Base-by-base conservation (phyloP, 345 rosid genomes). In the Psidium friedrichsthalianum region DNA sequence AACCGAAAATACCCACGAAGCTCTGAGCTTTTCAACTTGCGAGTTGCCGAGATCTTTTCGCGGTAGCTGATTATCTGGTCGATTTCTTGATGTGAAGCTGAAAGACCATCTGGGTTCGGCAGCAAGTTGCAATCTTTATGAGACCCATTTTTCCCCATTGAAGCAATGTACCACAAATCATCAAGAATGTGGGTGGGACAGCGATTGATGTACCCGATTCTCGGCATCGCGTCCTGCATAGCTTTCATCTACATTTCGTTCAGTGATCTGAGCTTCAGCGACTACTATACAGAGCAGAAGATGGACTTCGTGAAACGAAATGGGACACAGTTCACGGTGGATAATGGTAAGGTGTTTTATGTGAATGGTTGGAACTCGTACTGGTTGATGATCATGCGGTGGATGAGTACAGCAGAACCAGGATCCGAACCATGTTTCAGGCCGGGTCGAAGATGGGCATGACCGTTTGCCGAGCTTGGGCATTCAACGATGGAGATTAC, bases 381-480 rank as follows among this genome's bases (percentile, higher is more conserved):
- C 88, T 97, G 99, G 99, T 90, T 97, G 88, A 93, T 96, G 99
- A 93, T 57, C 96, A 93, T 49, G 95, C 98, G 59, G 98, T 88
- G 40, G 94, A 95, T 83, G 96, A 90, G 47, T 88, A 92, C 58
- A 92, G 91, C 86, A 92, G 89, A 87, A 90, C 91, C 52, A 95
- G 93, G 88, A 92, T 94, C 80, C 85, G 90, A 82, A 93, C 90
- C 78, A 94, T 97, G 94, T 91, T 97, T 86, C 91, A 92, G 82
- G 94, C 96, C 83, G 98, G 96, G 74, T 92, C 98, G 42, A 92
- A 92, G 90, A 95, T 97, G 98, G 99, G 98, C 84, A 93, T 97
- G 87, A 93, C 98, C n/a, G 96, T 97, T 83, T 97, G 98, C 84
- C 88, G 99, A 87, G 92, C 98, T 29, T 97, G 99, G 99, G 99